Conservation (phyloP, 805 yeast species). For the Yamadazyma sp. region DNA sequence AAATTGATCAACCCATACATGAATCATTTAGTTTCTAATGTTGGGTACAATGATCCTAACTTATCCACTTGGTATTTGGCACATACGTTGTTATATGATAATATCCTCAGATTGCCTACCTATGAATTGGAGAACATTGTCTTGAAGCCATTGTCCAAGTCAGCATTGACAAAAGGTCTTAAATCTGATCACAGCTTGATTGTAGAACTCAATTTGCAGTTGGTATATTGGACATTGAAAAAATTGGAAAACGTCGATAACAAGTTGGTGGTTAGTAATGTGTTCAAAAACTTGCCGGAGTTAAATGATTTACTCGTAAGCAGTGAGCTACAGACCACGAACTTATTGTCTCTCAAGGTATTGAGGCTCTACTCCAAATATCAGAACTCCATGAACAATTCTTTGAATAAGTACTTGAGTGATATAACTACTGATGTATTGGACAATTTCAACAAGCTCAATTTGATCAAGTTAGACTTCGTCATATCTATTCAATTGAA, state of each 20-base stretch:
- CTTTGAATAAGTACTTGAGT: slow-evolving; percentile 11
- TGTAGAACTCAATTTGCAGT: slow-evolving; percentile 62
- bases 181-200: slow-evolving; percentile 45
- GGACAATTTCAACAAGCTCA: slow-evolving; percentile 6
- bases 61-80: slow-evolving; percentile 82
- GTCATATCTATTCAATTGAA: slow-evolving; percentile 14
- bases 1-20: slow-evolving; percentile 76
- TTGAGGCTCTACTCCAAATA: slow-evolving; percentile 11
- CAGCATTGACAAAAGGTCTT: slow-evolving; percentile 59
- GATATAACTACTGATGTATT: not conserved
- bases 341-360: slow-evolving; percentile 8
- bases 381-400: slow-evolving; percentile 7
- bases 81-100: slow-evolving; percentile 59
- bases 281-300: slow-evolving; percentile 12
- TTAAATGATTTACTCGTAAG: slow-evolving; percentile 10
- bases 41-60: slow-evolving; percentile 74
- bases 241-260: slow-evolving; percentile 42
- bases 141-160: slow-evolving; percentile 63
- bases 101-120: slow-evolving; percentile 61
- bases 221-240: slow-evolving; percentile 52
- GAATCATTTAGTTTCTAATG: slow-evolving; percentile 49
- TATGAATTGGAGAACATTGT: slow-evolving; percentile 50
- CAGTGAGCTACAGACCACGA: slow-evolving; percentile 5
- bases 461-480: slow-evolving; percentile 13
- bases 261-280: slow-evolving; percentile 6